Evolutionary conservation across 1,139 yeast species (phyloP).

Genomic region (Nakaseomyces glabratus): DNA sequence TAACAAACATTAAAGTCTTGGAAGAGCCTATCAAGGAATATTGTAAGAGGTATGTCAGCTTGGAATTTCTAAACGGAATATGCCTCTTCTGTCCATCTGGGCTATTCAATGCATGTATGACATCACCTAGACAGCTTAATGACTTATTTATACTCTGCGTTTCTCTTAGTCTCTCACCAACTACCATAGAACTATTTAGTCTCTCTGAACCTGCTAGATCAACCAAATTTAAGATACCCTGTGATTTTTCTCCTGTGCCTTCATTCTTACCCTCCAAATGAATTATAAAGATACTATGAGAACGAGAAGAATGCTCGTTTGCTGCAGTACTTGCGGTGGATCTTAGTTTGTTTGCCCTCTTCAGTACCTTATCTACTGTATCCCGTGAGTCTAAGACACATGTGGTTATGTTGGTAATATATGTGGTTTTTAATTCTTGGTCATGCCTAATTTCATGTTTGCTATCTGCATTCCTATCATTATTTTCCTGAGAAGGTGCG

Average conservation of each 20-base stretch:
- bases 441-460: conserved; percentile 75
- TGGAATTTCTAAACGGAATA: conserved; percentile 50
- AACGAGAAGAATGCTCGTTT: conserved; percentile 69
- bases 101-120: conserved; percentile 61
- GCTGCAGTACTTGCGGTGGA: conserved; percentile 77
- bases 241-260: conserved; percentile 41
- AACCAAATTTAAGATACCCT: conserved; percentile 63
- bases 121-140: conserved; percentile 83
- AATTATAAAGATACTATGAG: conserved; percentile 67
- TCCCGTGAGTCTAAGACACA: conserved; percentile 40
- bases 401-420: conserved; percentile 50
- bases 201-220: conserved; percentile 91
- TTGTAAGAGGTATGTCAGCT: conserved; percentile 71
- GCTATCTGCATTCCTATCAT: conserved; percentile 24
- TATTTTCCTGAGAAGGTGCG: conserved; percentile 16
- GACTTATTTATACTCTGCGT: conserved; percentile 89
- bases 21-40: conserved; percentile 80
- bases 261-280: conserved; percentile 48
- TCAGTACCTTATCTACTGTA: conserved; percentile 45
- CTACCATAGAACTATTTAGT: conserved; percentile 62
- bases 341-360: conserved; percentile 50
- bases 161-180: conserved; percentile 75
- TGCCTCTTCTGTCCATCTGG: conserved; percentile 32
- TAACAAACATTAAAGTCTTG: conserved; percentile 90
- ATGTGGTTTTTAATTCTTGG: conserved; percentile 42